Conservation (phyloP, 2,329 filamentous ascomycete species). For the Fusarium nematophilum region DNA sequence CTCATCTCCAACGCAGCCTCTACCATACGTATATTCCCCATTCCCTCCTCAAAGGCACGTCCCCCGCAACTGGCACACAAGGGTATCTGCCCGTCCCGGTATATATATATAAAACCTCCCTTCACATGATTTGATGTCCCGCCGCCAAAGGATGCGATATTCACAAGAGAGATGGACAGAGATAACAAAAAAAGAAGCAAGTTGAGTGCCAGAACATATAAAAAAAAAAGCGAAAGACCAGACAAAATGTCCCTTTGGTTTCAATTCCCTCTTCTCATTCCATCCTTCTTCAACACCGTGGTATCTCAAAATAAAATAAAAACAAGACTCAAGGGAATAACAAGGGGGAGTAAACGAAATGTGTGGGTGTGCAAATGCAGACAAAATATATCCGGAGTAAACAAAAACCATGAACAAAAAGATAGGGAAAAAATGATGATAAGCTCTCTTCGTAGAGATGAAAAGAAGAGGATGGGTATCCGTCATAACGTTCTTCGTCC, state of each 20-base stretch:
- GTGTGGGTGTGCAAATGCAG: conserved; percentile 19
- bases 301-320: conserved; percentile 44
- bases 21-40: conserved; percentile 28
- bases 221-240: conserved; percentile 23
- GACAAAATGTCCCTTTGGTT: conserved; percentile 19
- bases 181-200: too few relatives aligned
- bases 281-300: conserved; percentile 42
- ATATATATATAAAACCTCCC: too few relatives aligned
- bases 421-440: conserved; percentile 21
- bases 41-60: conserved; percentile 5
- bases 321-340: conserved; percentile 11
- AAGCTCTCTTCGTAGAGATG: conserved; percentile 36
- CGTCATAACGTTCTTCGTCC: conserved; percentile 42
- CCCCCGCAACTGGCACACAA: conserved; percentile 22
- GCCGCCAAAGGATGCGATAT: conserved; percentile 34
- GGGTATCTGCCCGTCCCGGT: conserved; percentile 39
- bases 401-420: conserved; percentile 18
- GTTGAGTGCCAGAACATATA: conserved; percentile 14
- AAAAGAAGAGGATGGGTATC: conserved; percentile 37
- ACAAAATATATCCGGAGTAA: conserved; percentile 16
- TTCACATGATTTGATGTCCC: conserved; percentile 29
- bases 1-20: conserved; percentile 18
- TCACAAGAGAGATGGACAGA: conserved; percentile 20
- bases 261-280: conserved; percentile 29
- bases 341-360: conserved; percentile 27